phyloP scores from a whole-genome alignment of 225 moss, liverwort and hornwort species.

The Rhytidiadelphus loreus region DNA sequence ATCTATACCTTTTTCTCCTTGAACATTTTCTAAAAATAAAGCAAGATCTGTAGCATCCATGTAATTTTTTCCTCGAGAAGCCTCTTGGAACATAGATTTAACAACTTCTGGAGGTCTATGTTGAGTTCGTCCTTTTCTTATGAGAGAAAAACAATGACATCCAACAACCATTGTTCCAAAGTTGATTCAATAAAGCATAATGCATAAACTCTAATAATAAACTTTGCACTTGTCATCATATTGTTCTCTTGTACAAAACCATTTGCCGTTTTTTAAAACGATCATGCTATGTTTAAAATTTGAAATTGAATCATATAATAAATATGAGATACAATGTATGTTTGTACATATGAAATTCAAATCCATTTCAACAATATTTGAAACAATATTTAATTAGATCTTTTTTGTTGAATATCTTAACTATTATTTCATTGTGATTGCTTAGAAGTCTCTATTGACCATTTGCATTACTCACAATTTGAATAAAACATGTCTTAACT shows the following conservation, averaged over 20 bases:
- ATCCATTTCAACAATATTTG: background rate
- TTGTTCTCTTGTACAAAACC: background rate
- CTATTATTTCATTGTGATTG: background rate
- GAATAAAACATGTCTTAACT: background rate
- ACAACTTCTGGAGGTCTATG: conserved; percentile 21
- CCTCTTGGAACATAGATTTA: conserved; percentile 29
- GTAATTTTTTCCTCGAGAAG: conserved; percentile 33
- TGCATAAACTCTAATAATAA: too few relatives aligned
- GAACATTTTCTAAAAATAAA: conserved; percentile 26
- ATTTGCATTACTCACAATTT: background rate
- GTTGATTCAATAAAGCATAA: background rate
- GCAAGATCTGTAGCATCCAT: conserved; percentile 38
- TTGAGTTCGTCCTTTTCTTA: background rate
- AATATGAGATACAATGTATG: too few relatives aligned
- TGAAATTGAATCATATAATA: background rate
- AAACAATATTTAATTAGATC: background rate
- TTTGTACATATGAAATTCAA: fast-evolving
- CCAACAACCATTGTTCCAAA: conserved; percentile 7
- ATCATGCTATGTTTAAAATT: background rate
- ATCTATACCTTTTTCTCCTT: conserved; percentile 34
- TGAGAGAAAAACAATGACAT: conserved; percentile 9
- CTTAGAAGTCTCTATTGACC: too few relatives aligned
- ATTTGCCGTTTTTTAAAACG: fast-evolving
- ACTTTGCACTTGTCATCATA: background rate
- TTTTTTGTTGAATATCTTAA: too few relatives aligned